A percentile compares a stretch with the other conserved stretches of the same genome.
phyloP scores from a whole-genome alignment of 2,329 filamentous ascomycete species.

The Fusarium tjaetaba region DNA sequence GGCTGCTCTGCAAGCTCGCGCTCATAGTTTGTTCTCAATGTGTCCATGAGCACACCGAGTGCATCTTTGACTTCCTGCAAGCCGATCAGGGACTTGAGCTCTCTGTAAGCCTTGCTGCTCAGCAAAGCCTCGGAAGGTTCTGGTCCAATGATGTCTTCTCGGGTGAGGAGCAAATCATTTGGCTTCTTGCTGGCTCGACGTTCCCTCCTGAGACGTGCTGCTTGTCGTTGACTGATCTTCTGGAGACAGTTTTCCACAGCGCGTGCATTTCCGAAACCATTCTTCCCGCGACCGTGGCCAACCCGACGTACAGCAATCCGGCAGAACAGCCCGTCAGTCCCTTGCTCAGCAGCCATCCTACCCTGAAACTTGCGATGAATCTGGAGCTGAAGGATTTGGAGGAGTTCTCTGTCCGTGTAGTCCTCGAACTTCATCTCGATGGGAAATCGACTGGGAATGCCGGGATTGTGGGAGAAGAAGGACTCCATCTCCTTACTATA shows the following conservation, averaged over 20 bases:
- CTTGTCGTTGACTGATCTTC: slow-evolving; percentile 66
- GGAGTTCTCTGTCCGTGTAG: slow-evolving; percentile 72
- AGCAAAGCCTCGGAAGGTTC: slow-evolving; percentile 66
- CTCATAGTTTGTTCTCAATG: slow-evolving; percentile 70
- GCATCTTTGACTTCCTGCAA: slow-evolving; percentile 70
- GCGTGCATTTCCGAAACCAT: slow-evolving; percentile 79
- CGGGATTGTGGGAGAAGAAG: slow-evolving; percentile 79
- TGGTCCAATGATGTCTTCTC: slow-evolving; percentile 77
- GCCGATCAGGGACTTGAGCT: slow-evolving; percentile 68
- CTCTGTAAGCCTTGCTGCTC: slow-evolving; percentile 64
- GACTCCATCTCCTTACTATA: slow-evolving; percentile 80
- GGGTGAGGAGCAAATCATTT: slow-evolving; percentile 69
- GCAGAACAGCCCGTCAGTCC: slow-evolving; percentile 67
- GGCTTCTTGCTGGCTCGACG: slow-evolving; percentile 52
- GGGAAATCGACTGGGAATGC: slow-evolving; percentile 75
- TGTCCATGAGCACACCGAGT: slow-evolving; percentile 67
- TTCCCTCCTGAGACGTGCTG: slow-evolving; percentile 61
- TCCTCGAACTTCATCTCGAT: slow-evolving; percentile 73
- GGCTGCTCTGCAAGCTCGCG: slow-evolving; percentile 72
- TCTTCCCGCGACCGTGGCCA: slow-evolving; percentile 68
- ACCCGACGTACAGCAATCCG: slow-evolving; percentile 71
- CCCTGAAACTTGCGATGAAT: slow-evolving; percentile 64
- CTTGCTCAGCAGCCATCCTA: slow-evolving; percentile 69
- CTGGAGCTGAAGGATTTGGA: slow-evolving; percentile 65
- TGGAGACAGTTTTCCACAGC: slow-evolving; percentile 71